Evolutionary conservation across 305 asterid genomes (phyloP).

Genomic region (Fraxinus paxiana): DNA sequence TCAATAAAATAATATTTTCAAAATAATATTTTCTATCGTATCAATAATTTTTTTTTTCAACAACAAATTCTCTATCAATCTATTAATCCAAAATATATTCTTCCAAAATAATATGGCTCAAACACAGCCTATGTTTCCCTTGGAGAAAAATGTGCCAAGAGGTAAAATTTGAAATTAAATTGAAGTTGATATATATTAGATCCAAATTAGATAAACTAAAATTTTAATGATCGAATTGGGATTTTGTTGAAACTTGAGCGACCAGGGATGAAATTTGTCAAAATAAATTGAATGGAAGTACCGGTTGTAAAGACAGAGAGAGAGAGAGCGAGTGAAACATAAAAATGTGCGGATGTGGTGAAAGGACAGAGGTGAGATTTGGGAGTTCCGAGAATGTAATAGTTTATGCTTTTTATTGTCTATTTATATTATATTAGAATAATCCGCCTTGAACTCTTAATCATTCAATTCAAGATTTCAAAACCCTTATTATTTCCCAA

Average conservation of each 20-base stretch:
- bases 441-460: background rate
- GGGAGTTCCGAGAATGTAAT: background rate
- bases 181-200: background rate
- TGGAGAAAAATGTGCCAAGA: too few species aligned
- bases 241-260: background rate
- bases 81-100: too few species aligned
- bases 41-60: too few species aligned
- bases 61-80: too few species aligned
- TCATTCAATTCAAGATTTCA: background rate
- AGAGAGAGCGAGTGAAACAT: background rate
- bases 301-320: background rate
- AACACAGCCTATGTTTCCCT: too few species aligned
- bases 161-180: too few species aligned
- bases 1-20: too few species aligned
- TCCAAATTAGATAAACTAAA: background rate
- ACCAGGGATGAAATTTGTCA: background rate
- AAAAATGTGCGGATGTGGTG: background rate
- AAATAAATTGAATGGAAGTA: background rate
- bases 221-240: background rate
- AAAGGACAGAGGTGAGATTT: background rate
- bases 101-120: too few species aligned
- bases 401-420: background rate
- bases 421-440: background rate
- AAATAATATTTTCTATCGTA: too few species aligned
- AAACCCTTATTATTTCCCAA: background rate